Conservation (phyloP, 2,329 filamentous ascomycete genomes). For the Metarhizium anisopliae region DNA sequence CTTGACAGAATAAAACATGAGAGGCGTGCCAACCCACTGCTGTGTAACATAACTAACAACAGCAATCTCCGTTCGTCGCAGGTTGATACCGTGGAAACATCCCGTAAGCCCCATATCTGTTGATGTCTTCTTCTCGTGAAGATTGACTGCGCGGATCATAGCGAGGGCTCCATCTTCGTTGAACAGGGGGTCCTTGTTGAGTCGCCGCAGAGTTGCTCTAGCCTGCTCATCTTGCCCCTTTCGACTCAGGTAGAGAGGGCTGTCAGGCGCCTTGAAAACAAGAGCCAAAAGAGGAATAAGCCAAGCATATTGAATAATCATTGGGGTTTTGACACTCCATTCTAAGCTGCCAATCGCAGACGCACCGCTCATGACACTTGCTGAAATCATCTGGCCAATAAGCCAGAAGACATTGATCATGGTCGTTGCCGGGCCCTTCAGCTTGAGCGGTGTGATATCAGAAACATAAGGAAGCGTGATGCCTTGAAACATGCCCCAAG, state of each 20-base stretch:
- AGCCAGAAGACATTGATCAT: slow-evolving; percentile 1
- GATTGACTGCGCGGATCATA: neutral
- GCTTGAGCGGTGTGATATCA: neutral
- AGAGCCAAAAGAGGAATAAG: neutral
- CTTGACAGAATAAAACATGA: slow-evolving; percentile 44
- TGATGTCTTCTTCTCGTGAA: neutral
- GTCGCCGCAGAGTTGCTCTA: neutral
- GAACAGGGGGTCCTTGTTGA: neutral
- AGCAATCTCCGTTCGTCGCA: slow-evolving; percentile 28
- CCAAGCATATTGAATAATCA: neutral
- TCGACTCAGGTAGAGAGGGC: neutral
- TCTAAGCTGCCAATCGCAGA: neutral
- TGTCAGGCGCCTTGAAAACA: neutral
- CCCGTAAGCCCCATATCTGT: neutral
- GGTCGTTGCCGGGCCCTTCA: neutral
- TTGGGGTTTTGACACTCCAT: neutral
- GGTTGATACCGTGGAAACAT: slow-evolving; percentile 2
- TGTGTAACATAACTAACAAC: slow-evolving; percentile 45
- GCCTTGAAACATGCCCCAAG: slow-evolving; percentile 1
- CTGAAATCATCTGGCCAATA: neutral
- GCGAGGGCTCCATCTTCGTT: neutral
- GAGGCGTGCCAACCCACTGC: slow-evolving; percentile 41
- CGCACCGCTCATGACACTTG: neutral
- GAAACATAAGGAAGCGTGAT: slow-evolving; percentile 1
- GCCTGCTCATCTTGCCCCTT: neutral